phyloP scores from a whole-genome alignment of 352 stramenopile genomes.

The Globisporangium barbulae region DNA sequence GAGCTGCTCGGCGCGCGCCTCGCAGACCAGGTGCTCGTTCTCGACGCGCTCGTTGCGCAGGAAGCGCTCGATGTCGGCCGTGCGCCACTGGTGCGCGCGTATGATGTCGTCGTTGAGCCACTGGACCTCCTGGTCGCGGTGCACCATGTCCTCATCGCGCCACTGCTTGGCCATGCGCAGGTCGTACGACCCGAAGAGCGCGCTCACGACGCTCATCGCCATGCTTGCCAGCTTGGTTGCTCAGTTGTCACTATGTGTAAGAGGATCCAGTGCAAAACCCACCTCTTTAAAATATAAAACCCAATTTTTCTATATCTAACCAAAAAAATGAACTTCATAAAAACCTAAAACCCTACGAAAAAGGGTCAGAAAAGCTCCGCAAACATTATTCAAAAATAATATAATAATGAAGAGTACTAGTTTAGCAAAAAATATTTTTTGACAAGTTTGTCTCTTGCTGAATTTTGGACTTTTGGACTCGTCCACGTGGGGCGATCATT shows the following conservation, averaged over 20 bases:
- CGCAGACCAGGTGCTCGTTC: constrained; percentile 56
- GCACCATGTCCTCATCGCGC: constrained; percentile 64
- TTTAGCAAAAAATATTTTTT: no score
- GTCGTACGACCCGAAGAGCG: constrained; percentile 79
- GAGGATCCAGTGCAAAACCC: no score
- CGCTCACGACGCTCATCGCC: constrained; percentile 53
- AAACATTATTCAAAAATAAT: no score
- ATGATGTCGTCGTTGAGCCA: constrained; percentile 77
- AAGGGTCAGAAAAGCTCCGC: no score
- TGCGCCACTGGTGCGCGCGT: constrained; percentile 62
- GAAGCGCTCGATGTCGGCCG: constrained; percentile 63
- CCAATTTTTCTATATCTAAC: no score
- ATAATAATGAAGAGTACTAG: no score
- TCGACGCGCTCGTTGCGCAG: constrained; percentile 60
- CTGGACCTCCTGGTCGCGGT: constrained; percentile 71
- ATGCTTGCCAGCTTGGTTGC: constrained; percentile 16
- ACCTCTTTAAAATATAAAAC: no score
- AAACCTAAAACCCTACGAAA: no score
- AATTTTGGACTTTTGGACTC: no score
- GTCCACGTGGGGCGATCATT: neutral
- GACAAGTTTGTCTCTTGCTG: no score
- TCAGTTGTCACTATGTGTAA: neutral
- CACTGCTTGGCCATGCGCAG: constrained; percentile 73
- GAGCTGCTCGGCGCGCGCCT: constrained; percentile 69
- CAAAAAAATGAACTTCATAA: no score